These are phyloP conservation scores for Coemansia sp. DNA, from an alignment of 192 early-diverging fungal species.

Conservation along the genomic window DNA sequence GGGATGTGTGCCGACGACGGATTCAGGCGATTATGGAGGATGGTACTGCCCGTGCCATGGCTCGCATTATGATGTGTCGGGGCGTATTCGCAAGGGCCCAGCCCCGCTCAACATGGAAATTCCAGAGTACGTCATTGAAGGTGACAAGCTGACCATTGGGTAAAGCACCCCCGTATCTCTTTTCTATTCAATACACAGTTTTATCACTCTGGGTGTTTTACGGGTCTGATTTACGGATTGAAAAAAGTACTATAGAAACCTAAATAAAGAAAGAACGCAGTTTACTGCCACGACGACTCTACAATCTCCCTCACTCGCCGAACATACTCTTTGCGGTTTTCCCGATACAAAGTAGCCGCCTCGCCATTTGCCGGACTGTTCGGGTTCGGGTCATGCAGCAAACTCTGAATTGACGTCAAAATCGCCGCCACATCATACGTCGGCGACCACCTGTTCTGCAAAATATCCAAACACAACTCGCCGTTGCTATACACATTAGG, in stretches of 20 bases:
- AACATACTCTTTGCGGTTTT: conserved; percentile 92
- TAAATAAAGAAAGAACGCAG: neutral
- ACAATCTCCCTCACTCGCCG: conserved; percentile 89
- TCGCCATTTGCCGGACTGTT: conserved; percentile 96
- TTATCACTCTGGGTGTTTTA: too few relatives aligned
- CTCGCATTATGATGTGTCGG: conserved; percentile 98
- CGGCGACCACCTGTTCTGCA: conserved; percentile 98
- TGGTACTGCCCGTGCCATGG: conserved; percentile 99
- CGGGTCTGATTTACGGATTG: too few relatives aligned
- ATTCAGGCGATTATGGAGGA: conserved; percentile 96
- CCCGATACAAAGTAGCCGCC: conserved; percentile 88
- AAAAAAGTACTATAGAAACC: conserved; percentile 1
- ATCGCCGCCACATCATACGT: conserved; percentile 94
- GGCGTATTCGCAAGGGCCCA: conserved; percentile 96
- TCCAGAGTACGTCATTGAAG: conserved; percentile 74
- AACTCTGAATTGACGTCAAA: conserved; percentile 90
- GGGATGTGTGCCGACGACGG: conserved; percentile 97
- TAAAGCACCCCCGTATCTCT: neutral
- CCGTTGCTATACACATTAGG: conserved; percentile 98
- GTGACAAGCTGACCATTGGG: conserved; percentile 67
- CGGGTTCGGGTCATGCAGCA: conserved; percentile 96
- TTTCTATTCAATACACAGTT: neutral
- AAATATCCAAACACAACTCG: conserved; percentile 95
- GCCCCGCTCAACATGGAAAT: conserved; percentile 98
- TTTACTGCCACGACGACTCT: conserved; percentile 72